Evolutionary conservation across 2,329 filamentous ascomycete species (phyloP), one percentile per base, ranked within the genome.

Genomic region (Alternaria sp.): DNA sequence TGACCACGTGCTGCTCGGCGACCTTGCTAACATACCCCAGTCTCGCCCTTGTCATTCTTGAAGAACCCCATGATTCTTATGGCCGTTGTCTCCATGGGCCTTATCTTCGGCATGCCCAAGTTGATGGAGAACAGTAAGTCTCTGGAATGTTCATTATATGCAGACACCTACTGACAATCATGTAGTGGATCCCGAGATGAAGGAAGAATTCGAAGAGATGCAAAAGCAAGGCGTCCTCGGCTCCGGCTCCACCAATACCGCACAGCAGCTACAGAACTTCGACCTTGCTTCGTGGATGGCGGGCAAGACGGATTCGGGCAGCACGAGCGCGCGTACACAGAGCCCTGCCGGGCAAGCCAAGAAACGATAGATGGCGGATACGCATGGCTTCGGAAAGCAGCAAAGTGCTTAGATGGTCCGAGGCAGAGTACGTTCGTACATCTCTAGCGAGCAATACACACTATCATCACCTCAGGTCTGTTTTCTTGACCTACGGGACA

Each of bases 31-130:
- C 64, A 60, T 16, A 20, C 14, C 3, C 20, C 67, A 93, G 91
- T 94, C 81, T 92, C 90, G 18, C 85, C 94, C n/a, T 74, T 97
- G 59, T 87, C 87, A 60, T 89, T 97, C 57, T 84, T 97, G 72
- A 95, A 95, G 84, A 97, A 92, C 76, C 95, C 95, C 4, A 98
- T 98, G 93, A 97, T 98, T 66, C 85, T 99, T 62, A 90, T 99
- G 83, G 93, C 91, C 5, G 81, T 97, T 34, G 89, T 95, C 40
- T 93, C 90, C 63, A 88, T 97, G 83, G 89, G 83, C 5, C 83
- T 97, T 67, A 93, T 97, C 65, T 86, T 98, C 72, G 94, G 94
- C 68, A 92, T 98, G 91, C 95, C 95, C 14, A 95, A 97, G 80
- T 80, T 99, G 57, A 89, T 98, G 83, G 94, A 98, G 53, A 97